Evolutionary conservation across 2,329 filamentous ascomycete species (phyloP).

Genomic region (Davidsoniella australis): DNA sequence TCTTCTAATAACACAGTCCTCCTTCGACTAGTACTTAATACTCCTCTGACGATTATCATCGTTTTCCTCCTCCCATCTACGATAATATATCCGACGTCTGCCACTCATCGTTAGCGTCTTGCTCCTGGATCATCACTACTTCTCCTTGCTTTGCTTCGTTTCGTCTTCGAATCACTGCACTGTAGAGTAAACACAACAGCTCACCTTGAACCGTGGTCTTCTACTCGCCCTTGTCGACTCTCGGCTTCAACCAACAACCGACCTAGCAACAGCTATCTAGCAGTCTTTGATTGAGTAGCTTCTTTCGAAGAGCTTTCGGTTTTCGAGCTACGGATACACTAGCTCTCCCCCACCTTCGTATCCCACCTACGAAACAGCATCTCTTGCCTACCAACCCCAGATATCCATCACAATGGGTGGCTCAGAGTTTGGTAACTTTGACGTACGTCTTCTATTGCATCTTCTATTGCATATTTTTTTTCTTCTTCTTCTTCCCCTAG

Average conservation of each 20-base stretch:
- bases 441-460: slow-evolving; percentile 23
- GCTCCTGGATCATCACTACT: too few relatives aligned
- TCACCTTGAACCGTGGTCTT: not conserved
- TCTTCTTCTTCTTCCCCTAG: not conserved
- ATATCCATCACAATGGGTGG: slow-evolving; percentile 33
- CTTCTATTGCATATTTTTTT: too few relatives aligned
- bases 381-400: not conserved
- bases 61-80: too few relatives aligned
- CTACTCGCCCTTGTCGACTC: not conserved
- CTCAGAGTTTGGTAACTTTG: slow-evolving; percentile 44
- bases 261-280: not conserved
- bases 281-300: not conserved
- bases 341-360: too few relatives aligned
- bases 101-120: too few relatives aligned
- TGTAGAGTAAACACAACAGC: too few relatives aligned
- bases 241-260: not conserved
- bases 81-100: too few relatives aligned
- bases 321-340: not conserved
- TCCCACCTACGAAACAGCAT: not conserved
- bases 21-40: too few relatives aligned
- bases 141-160: too few relatives aligned
- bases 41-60: too few relatives aligned
- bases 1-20: too few relatives aligned
- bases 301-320: not conserved
- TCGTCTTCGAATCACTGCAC: too few relatives aligned